These are phyloP conservation scores for Rosa lucieae DNA, from an alignment of 306 rosid species.

Conservation along the genomic window DNA sequence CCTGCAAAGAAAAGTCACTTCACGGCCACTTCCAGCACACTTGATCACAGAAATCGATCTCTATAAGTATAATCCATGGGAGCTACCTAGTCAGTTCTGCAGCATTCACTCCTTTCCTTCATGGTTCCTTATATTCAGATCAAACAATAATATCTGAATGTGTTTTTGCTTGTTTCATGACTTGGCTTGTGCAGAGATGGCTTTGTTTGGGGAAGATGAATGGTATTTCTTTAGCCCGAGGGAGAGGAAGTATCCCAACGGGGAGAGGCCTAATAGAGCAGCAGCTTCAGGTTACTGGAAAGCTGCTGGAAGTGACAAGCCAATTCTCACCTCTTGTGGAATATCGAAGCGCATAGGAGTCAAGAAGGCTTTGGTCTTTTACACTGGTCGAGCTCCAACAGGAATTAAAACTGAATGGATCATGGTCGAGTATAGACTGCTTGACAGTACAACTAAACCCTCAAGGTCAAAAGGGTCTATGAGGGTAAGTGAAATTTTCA, in stretches of 20 bases:
- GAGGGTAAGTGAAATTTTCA: slow-evolving; percentile 46
- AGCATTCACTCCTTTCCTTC: slow-evolving; percentile 22
- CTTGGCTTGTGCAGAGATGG: slow-evolving; percentile 51
- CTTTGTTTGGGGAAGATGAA: slow-evolving; percentile 71
- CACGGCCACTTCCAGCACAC: slow-evolving; percentile 65
- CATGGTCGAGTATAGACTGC: slow-evolving; percentile 66
- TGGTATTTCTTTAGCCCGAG: slow-evolving; percentile 79
- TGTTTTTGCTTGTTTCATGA: not conserved
- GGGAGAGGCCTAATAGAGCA: slow-evolving; percentile 68
- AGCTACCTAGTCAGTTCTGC: slow-evolving; percentile 61
- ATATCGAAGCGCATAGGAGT: slow-evolving; percentile 49
- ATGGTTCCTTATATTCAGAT: slow-evolving; percentile 10
- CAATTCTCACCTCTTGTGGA: slow-evolving; percentile 53
- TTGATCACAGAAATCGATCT: slow-evolving; percentile 68
- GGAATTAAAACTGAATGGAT: slow-evolving; percentile 64
- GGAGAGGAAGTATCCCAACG: slow-evolving; percentile 63
- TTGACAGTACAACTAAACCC: slow-evolving; percentile 30
- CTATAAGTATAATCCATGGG: slow-evolving; percentile 75
- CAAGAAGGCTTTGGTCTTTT: slow-evolving; percentile 69
- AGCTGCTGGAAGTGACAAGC: slow-evolving; percentile 68
- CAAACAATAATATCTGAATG: not conserved
- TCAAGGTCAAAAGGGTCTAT: slow-evolving; percentile 56
- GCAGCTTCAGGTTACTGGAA: slow-evolving; percentile 77
- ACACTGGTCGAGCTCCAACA: slow-evolving; percentile 55
- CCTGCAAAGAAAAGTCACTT: slow-evolving; percentile 54